Base-by-base conservation (phyloP, 1,284 basidiomycete species). In the Schizophyllum amplum region DNA sequence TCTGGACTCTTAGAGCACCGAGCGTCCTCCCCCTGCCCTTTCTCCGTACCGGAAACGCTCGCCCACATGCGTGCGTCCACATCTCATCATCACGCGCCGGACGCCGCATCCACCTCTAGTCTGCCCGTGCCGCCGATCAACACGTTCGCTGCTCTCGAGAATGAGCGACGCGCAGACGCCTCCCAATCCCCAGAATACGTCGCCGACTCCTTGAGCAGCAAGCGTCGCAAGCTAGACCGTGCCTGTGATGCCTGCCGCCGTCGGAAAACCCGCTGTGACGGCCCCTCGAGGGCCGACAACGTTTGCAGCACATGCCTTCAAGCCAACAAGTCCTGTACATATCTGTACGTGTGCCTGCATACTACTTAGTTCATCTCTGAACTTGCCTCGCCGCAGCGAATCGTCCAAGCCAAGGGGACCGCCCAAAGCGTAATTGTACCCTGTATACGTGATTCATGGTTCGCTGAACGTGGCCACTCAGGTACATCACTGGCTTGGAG, bases 331-430 rank as follows among this genome's bases (percentile, higher is more conserved):
- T 71, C 77, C 2, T 92, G 90, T 66, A 90, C 87, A 24, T 93
- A 91, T 67, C 65, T 90, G 81, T 86, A 63, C 60, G 84, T 77
- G n/a, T 7, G 25, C 47, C 53, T 24, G 24, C 58, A 53, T 53
- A 60, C n/a, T 20, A 27, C 53, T 49, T 25, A 21, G 58, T 52
- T 47, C 47, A n/a, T 23, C 57, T 54, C 58, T 59, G 13, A 42
- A 21, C 24, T 26, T 60, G 55, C 56, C 49, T 54, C 49, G 46
- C 56, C 59, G 9, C 55, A 88, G 86, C n/a, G 86, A 87, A 68
- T 77, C 78, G 4, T 92, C 90, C 1, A 88, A 86, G 64, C 86
- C 90, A 55, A 79, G 92, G 58, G 90, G 91, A 0, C 91, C 91
- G 13, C 85, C 91, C 0, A 93, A 94, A 71, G 89, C 88, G 81